Conservation (phyloP, 192 early-diverging fungal species). For the Allomyces macrogynus region DNA sequence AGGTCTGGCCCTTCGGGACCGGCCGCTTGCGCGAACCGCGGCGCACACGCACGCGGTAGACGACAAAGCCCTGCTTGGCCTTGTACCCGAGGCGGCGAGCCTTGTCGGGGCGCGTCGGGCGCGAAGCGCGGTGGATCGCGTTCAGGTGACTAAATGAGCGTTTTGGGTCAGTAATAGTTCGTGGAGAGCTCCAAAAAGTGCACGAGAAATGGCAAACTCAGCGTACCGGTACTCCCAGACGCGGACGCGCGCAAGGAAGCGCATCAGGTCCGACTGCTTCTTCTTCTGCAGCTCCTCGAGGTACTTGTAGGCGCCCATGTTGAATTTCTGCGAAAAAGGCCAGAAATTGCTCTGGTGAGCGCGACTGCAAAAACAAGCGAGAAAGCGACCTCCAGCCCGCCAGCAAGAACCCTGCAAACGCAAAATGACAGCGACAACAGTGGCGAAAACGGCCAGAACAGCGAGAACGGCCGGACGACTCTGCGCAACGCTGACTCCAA, state of each 20-base stretch:
- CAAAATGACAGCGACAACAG: too few species aligned
- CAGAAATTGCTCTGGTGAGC: neutral
- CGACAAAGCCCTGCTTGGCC: slow-evolving; percentile 99
- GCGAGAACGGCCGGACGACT: too few species aligned
- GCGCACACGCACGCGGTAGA: slow-evolving; percentile 98
- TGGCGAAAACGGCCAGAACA: too few species aligned
- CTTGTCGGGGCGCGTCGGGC: slow-evolving; percentile 96
- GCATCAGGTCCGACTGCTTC: slow-evolving; percentile 99
- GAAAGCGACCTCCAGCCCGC: too few species aligned
- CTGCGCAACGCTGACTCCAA: too few species aligned
- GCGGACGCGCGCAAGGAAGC: slow-evolving; percentile 92
- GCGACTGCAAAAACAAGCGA: too few species aligned
- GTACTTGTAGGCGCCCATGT: slow-evolving; percentile 68
- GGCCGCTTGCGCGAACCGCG: slow-evolving; percentile 97
- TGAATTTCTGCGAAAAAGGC: neutral
- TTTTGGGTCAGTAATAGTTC: too few species aligned
- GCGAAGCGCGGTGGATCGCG: slow-evolving; percentile 94
- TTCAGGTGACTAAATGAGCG: slow-evolving; percentile 97
- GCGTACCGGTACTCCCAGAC: slow-evolving; percentile 87
- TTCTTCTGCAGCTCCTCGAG: slow-evolving; percentile 93
- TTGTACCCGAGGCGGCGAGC: slow-evolving; percentile 99
- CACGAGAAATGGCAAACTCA: slow-evolving; percentile 7
- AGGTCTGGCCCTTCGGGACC: slow-evolving; percentile 92
- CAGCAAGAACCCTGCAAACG: too few species aligned
- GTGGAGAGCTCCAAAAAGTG: too few species aligned